Base-by-base conservation (phyloP, 2,329 filamentous ascomycete genomes). In the Fusarium tanahbumbuense region DNA sequence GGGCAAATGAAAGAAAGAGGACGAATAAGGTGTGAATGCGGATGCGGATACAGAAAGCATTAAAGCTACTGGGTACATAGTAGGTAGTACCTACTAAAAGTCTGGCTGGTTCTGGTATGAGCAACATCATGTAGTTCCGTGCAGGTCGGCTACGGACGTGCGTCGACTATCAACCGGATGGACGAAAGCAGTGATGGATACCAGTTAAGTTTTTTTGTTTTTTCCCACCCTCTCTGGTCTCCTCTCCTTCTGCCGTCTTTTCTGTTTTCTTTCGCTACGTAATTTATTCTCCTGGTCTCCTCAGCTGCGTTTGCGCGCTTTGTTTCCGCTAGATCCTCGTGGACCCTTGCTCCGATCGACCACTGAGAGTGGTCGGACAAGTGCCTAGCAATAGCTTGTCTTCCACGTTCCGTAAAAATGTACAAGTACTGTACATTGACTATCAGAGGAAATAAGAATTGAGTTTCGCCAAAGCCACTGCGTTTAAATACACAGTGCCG, bases 81-180 rank as follows among this genome's bases (percentile, higher is more conserved):
- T 56, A 28, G 28, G 11, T 28, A 28, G 28, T 28, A 28, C 28
- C 28, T 28, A 56, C 58, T 56, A 40, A 64, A 64, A 44, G 42
- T 70, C 70, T 68, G 56, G 50, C 70, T 68, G 59, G 50, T 60
- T 64, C 67, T 60, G 68, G 59, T 61, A 71, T 58, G 60, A 55
- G 59, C 45, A 44, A 50, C 55, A 67, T 66, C 55, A 66, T 64
- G 64, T 64, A 64, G 67, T 60, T 56, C 42, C 22, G 46, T 47
- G 54, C 53, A 59, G 63, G 49, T 50, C 50, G 49, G 27, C 18
- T 41, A 28, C 45, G 59, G 50, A 52, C 40, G 60, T 66, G 60
- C 45, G 40, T 60, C 47, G 32, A 56, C 53, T 50, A 59, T 50
- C 28, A 45, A 37, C 34, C 34, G 10, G 18, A n/a, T 37, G 34